Base-by-base conservation (phyloP, 352 stramenopile species). In the Pythium phragmitis region DNA sequence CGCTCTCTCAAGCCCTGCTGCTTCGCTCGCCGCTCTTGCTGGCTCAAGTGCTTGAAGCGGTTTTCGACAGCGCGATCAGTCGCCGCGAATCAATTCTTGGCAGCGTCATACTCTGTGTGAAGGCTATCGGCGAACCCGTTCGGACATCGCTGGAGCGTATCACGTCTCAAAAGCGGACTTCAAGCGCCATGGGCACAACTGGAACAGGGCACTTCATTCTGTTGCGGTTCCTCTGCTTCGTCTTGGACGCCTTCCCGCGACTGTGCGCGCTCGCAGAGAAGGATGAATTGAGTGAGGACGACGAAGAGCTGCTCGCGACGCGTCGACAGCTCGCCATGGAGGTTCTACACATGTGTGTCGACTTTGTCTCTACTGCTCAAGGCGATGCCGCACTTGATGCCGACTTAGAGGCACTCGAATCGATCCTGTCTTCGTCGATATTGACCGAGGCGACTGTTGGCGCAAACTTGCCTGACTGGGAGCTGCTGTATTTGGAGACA, bases 251-350 rank as follows among this genome's bases (percentile, higher is more conserved):
- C 57, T 77, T 86, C 5, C 78, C 78, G 8, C 72, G 59, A 45
- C 72, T 91, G 5, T 67, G 91, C 19, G 56, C 61, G 7, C 70
- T 87, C 9, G 72, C 75, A 11, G 79, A 87, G 48, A 83, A 78
- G 23, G 80, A 89, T n/a, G 76, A 89, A 55, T 55, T 92, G 16
- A 80, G 79, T 65, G 82, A 92, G 41, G 77, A 92, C 28, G 79
- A 89, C 74, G 75, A 87, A 16, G 79, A 83, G 28, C 54, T 89
- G 8, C 64, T 66, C 30, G 67, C 50, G n/a, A 74, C 78, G 9
- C 82, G 83, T 33, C 68, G 72, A 30, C 61, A 75, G 0, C 57
- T 91, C 13, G 75, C 69, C n/a, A 69, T 75, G 26, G 85, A 92
- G 43, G 50, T 90, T 23, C 64, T 85, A 19, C 67, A 70, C 8